Base-by-base conservation (phyloP, 2,329 filamentous ascomycete species). In the Xylaria sp. region DNA sequence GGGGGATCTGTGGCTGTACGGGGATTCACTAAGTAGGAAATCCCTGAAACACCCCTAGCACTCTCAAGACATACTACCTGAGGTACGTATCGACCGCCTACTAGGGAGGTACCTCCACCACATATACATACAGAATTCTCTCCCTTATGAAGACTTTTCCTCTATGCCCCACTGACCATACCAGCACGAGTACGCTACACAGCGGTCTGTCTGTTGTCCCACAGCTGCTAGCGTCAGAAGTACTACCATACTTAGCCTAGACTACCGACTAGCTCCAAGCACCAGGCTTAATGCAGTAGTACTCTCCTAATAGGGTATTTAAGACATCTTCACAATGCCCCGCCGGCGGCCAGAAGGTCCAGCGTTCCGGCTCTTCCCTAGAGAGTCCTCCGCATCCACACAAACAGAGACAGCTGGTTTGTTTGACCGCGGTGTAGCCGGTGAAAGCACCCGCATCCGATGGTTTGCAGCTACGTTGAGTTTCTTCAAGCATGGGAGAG, bases 251-350 rank as follows among this genome's bases (percentile, higher is more conserved):
- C 57, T 31, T 1, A 42, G 69, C 45, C 63, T 71, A 71, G 69
- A 22, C 31, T 9, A 0, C 4, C 25, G 0, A 1, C 49, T 76
- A 75, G 74, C 55, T 69, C 27, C 0, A 13, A 0, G 20, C 4
- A 27, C 68, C 70, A 74, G 60, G 51, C 73, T 61, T 10, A 49
- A 72, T 29, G 9, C 6, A 66, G 74, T 59, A 76, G 42, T 67
- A 72, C 10, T 72, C 64, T 72, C 74, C 70, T 59, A 72, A 73
- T 71, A 56, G 58, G 74, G 74, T 51, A 75, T 67, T 74, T 76
- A 74, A 70, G 71, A 50, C 65, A 63, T 67, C 42, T 56, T 53
- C 47, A 51, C 39, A 61, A 65, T 53, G 69, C 67, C 69, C 70
- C 73, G 63, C 69, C 54, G 65, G 73, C 72, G 65, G 73, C 72